Evolutionary conservation across 257 asterid genomes (phyloP), one percentile per base, ranked within the genome.

Genomic region (Petunia secreta): DNA sequence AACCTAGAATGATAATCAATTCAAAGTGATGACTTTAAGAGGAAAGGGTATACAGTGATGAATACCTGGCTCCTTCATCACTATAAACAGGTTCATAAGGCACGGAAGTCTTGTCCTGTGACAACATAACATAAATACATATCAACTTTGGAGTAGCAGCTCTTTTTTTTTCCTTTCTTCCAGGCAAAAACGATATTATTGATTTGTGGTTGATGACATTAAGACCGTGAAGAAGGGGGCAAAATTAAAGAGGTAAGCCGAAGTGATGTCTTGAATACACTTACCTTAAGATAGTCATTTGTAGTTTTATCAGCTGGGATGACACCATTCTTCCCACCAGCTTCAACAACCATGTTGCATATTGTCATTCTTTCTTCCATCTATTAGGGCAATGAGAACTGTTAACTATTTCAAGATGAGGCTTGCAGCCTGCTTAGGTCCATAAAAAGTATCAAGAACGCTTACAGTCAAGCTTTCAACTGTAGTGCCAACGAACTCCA

Each of bases 281-380:
- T 84, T 71, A 91, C 99, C 97, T 95, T 88, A 37, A 94, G 97
- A 87, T 92, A 96, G 80, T 92, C 90, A 81, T 79, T 92, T 1
- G 99, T 94, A 87, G 95, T 92, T 83, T 86, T 85, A 86, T 94
- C 97, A 57, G 98, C 97, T 82, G 97, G 99, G 71, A 95, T 89
- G 44, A 95, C 85, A 16, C 64, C 64, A 16, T 59, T 59, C 64
- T 59, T 59, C 7, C 64, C 64, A 59, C 64, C 64, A 59, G 99
- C 99, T 86, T 93, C 98, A 60, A 95, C 91, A 63, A 92, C 99
- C 98, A 95, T 95, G 88, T 88, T 95, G 97, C 99, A 95, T 80
- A 95, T 84, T 71, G 99, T 95, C 98, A 95, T 92, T 86, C 99
- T 90, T 87, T 96, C 98, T 88, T 96, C 98, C 98, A 96, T 96